Base-by-base conservation (phyloP, 106 monocot genomes). In the Apostasia shenzhenica region DNA sequence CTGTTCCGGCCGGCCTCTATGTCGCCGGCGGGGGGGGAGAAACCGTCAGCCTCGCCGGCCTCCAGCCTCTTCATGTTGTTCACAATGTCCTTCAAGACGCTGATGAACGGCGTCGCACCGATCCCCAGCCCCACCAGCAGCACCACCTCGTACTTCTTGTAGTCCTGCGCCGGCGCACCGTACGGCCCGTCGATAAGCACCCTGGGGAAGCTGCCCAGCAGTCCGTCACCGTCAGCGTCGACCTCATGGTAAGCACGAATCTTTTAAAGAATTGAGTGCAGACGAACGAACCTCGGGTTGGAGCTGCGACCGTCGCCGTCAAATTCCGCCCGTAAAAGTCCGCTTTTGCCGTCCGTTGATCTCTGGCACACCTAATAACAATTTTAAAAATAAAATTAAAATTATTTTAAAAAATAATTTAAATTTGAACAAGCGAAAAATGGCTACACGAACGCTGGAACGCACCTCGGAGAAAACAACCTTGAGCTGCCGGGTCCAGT, bases 141-240 rank as follows among this genome's bases (percentile, higher is more conserved):
- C 8, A 95, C 86, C 11, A 91, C 88, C 42, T 95, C 95, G 86
- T 95, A 95, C 14, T 88, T 74, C 85, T 88, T 76, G 83, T 95
- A 95, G 80, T 95, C 95, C 62, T 95, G 95, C 43, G 95, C 91
- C n/a, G 91, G 95, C 2, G 95, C 91, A 8, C 94, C 94, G 55
- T 95, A 95, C 0, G 94, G 94, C 1, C 94, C 94, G 45, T 95
- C 94, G 61, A 95, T 88, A 40, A 88, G 75, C 55, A 95, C 77
- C 59, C 61, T 79, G 0, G 94, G 94, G 51, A 95, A 84, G 67
- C 94, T 91, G 81, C 26, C 8, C 11, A 6, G 41, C 2, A 3
- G 11, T 51, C 8, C 5, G 54, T 48, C 2, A 54, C 6, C 14
- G 26, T 13, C 5, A 56, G 52, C 4, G 52, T 52, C 10, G 52